Base-by-base conservation (phyloP, 73 alveolate genomes). In the Paramecium caudatum region DNA sequence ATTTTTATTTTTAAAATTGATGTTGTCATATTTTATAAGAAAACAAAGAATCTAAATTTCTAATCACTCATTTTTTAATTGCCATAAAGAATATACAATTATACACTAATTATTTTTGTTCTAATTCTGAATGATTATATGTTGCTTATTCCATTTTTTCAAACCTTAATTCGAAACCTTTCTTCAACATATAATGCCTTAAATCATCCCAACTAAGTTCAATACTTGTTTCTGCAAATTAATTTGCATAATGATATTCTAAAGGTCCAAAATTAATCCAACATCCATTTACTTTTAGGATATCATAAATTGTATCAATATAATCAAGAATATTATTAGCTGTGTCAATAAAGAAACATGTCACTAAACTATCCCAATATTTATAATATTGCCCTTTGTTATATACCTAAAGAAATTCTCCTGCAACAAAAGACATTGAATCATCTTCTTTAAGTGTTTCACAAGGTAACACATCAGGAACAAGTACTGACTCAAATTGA, bases 281-380 rank as follows among this genome's bases (percentile, higher is more conserved):
- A 23, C 93, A 69, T 39, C 99, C 99, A 33, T 99, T 99, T 19
- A 95, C 92, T 90, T 96, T 93, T 82, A 98, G 69, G 63, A 96
- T 91, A 37, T 96, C 95, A 47, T 93, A 95, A 82, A 98, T 97
- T 16, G 97, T 91, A 81, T 97, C 98, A 48, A 98, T 95, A 94
- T 97, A 98, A 90, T 95, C 98, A 55, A 98, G 82, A 34, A 98
- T 91, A 83, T 98, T 97, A 94, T 98, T 98, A 7, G 99, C 99
- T 48, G 99, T 97, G 82, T 98, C 99, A 61, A 97, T 90, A 93
- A 98, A 97, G 93, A 98, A 98, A 70, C 98, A 95, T 8, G 99
- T 97, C 5, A 97, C 95, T 3, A 98, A 87, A 90, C 97, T 82
- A 90, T 97, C 99, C 99, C 98, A 97, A 19, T 61, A 34, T 5